phyloP scores from a whole-genome alignment of 768 basidiomycete genomes.

The Lactifluus echinatus region DNA sequence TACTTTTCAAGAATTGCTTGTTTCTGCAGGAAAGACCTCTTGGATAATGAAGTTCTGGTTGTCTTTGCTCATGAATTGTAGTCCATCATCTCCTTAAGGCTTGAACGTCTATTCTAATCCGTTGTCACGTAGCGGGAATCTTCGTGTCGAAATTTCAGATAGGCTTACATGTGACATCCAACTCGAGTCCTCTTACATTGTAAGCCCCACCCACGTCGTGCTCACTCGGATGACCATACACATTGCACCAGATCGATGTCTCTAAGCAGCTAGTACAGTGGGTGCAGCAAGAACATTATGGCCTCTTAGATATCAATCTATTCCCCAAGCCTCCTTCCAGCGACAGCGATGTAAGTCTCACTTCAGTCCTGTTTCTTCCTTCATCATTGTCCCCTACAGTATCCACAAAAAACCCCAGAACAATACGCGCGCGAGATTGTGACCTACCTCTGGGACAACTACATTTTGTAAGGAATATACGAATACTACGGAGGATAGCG shows the following conservation, averaged over 20 bases:
- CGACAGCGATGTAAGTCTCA: slow-evolving; percentile 15
- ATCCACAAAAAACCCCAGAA: slow-evolving; percentile 22
- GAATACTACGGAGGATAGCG: background rate
- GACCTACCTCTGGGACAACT: slow-evolving; percentile 93
- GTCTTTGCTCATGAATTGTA: slow-evolving; percentile 95
- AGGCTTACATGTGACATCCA: slow-evolving; percentile 64
- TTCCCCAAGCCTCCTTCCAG: slow-evolving; percentile 38
- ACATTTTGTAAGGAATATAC: slow-evolving; percentile 56
- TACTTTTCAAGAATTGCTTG: background rate
- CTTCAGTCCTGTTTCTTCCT: background rate
- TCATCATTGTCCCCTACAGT: background rate
- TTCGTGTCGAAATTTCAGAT: slow-evolving; percentile 75
- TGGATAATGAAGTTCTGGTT: slow-evolving; percentile 67
- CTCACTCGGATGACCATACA: background rate
- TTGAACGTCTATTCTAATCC: background rate
- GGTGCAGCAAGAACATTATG: slow-evolving; percentile 58
- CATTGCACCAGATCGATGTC: slow-evolving; percentile 62
- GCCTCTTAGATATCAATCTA: slow-evolving; percentile 82
- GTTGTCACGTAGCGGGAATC: slow-evolving; percentile 57
- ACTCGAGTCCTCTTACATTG: slow-evolving; percentile 78
- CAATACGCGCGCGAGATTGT: slow-evolving; percentile 49
- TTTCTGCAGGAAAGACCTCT: slow-evolving; percentile 57
- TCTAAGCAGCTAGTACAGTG: slow-evolving; percentile 74
- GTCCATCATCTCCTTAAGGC: slow-evolving; percentile 1
- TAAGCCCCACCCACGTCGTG: slow-evolving; percentile 27